Base-by-base conservation (phyloP, 257 asterid species). In the Capsicum rhomboideum region DNA sequence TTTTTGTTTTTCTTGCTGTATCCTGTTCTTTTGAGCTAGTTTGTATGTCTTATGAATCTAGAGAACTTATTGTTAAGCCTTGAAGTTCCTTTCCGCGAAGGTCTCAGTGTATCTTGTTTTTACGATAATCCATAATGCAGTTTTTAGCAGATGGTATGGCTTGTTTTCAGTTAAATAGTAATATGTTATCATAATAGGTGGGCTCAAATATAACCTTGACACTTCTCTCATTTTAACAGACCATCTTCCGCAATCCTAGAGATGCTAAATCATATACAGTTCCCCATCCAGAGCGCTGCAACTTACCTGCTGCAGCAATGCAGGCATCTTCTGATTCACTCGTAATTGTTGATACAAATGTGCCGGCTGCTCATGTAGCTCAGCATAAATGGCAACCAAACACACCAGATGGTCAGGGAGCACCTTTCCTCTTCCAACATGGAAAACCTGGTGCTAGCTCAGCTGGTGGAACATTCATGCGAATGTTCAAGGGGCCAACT, bases 311-410 rank as follows among this genome's bases (percentile, higher is more conserved):
- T 88, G 89, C 98, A 52, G 97, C 96, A 53, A 95, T 97, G 85
- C 95, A 86, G 66, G 98, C 99, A 71, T 93, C 98, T 82, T 91
- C 95, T 53, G 98, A 97, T 89, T 93, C 98, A 86, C 90, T 97
- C 54, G 86, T 97, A 82, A 90, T 93, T 86, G 98, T 91, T 82
- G 98, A 93, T 88, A 80, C 85, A 85, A 87, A 89, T 86, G 98
- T 94, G 21, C 99, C 99, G 29, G 97, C 96, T 12, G 98, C 95
- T 83, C 99, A 93, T 79, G 83, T 97, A 79, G 98, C 97, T 34
- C 97, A 92, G 83, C 99, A 97, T 83, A 97, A 93, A 90, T 97
- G 99, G 99, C 99, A 97, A 88, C 98, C 98, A 53, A 97, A 97
- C 89, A 95, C 99, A 72, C 99, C 99, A 49, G 99, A 95, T 89